Conservation (phyloP, 441 rosid genomes). For the Eutrema salsugineum region DNA sequence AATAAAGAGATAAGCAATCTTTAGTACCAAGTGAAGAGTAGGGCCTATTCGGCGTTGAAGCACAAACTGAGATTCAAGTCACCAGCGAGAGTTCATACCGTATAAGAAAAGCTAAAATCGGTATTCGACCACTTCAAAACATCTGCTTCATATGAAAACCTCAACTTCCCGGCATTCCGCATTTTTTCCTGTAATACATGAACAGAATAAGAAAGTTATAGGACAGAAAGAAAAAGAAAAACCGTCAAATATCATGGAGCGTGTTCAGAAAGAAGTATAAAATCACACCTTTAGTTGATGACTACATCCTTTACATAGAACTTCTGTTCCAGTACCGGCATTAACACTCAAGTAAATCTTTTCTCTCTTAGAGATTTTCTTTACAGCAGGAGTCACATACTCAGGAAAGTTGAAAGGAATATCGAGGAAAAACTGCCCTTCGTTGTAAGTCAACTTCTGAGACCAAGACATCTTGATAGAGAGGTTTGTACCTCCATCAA, state of each 20-base stretch:
- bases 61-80: constrained; percentile 2
- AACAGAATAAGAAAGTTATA: not conserved
- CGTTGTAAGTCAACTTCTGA: constrained; percentile 56
- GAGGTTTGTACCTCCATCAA: constrained; percentile 84
- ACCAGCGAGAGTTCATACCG: constrained; percentile 45
- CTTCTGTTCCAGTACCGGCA: constrained; percentile 59
- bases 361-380: constrained; percentile 71
- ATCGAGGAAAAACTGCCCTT: constrained; percentile 54
- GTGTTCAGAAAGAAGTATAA: not conserved
- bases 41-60: not conserved
- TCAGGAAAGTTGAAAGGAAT: constrained; percentile 89
- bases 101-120: constrained; percentile 73
- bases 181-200: constrained; percentile 53
- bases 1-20: not conserved
- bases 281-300: constrained; percentile 88
- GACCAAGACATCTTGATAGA: constrained; percentile 75
- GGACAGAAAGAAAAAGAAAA: not conserved
- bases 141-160: constrained; percentile 73
- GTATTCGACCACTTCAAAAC: constrained; percentile 75
- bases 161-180: constrained; percentile 57
- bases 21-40: not conserved
- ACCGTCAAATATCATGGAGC: not conserved
- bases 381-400: constrained; percentile 76
- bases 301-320: constrained; percentile 69
- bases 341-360: constrained; percentile 74